Conservation (phyloP, 495 filamentous ascomycete genomes). For the Letharia lupina region DNA sequence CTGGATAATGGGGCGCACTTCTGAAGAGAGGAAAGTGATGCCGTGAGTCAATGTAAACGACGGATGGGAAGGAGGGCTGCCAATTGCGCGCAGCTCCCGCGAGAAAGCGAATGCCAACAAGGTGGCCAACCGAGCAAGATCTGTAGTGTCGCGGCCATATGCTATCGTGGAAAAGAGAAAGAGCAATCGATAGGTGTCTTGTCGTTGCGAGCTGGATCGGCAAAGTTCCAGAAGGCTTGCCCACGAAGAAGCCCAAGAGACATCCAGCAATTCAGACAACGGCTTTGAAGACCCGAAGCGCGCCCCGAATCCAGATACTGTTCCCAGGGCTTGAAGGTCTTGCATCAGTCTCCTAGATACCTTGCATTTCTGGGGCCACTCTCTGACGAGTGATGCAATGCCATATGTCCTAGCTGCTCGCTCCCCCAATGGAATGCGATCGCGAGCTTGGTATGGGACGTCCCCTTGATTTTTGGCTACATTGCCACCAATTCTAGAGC, state of each 20-base stretch:
- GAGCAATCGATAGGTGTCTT: not conserved
- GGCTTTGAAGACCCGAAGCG: not conserved
- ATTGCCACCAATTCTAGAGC: not conserved
- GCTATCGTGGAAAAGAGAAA: not conserved
- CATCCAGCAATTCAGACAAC: not conserved
- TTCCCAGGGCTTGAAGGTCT: not conserved
- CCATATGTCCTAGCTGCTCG: not conserved
- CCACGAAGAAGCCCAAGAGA: not conserved
- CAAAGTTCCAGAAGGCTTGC: not conserved
- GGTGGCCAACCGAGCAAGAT: not conserved
- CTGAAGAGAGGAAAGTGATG: not conserved
- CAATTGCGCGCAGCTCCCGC: not conserved
- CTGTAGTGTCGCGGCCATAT: not conserved
- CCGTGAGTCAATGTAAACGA: not conserved
- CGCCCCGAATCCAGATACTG: not conserved
- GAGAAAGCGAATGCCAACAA: not conserved
- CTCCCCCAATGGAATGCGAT: not conserved
- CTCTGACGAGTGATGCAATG: not conserved
- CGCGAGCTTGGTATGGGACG: not conserved
- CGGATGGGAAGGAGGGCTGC: not conserved
- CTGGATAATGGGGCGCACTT: not conserved
- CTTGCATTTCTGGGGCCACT: not conserved
- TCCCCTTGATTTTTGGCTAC: not conserved
- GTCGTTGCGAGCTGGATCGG: not conserved
- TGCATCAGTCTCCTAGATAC: not conserved